These are phyloP conservation scores for Amaranthus palmeri DNA, from an alignment of 148 eudicot genomes.

Conservation along the genomic window DNA sequence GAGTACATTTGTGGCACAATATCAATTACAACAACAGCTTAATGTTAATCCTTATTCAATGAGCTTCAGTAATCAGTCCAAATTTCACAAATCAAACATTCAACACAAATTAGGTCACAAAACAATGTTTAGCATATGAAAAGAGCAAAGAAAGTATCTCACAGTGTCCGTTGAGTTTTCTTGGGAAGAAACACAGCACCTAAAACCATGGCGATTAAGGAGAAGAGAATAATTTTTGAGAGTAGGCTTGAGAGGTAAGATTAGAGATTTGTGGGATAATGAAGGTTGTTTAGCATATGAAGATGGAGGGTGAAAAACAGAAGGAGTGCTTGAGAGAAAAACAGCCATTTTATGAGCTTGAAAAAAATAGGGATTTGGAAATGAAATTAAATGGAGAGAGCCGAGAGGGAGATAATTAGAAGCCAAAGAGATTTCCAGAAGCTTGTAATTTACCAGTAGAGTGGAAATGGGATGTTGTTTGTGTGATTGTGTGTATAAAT, in stretches of 20 bases:
- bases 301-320: conserved; percentile 15
- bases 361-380: not conserved
- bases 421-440: not conserved
- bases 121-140: not conserved
- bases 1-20: not conserved
- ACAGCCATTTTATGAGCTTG: conserved; percentile 19
- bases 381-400: not conserved
- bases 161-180: conserved; percentile 14
- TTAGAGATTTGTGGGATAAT: conserved; percentile 11
- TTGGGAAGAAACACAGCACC: conserved; percentile 15
- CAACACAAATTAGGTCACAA: not conserved
- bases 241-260: conserved; percentile 7
- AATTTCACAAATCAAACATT: not conserved
- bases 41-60: not conserved
- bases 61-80: not conserved
- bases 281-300: conserved; percentile 13
- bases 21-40: not conserved
- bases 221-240: conserved; percentile 9
- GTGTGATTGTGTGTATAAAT: too few relatives aligned
- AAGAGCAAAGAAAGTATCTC: conserved; percentile 7
- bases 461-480: not conserved
- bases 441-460: not conserved
- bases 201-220: conserved; percentile 7
- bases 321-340: conserved; percentile 23
- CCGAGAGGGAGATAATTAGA: not conserved